These are phyloP conservation scores for Aspergillus oerlinghausenensis DNA, from an alignment of 2,329 filamentous ascomycete genomes.

Conservation along the genomic window DNA sequence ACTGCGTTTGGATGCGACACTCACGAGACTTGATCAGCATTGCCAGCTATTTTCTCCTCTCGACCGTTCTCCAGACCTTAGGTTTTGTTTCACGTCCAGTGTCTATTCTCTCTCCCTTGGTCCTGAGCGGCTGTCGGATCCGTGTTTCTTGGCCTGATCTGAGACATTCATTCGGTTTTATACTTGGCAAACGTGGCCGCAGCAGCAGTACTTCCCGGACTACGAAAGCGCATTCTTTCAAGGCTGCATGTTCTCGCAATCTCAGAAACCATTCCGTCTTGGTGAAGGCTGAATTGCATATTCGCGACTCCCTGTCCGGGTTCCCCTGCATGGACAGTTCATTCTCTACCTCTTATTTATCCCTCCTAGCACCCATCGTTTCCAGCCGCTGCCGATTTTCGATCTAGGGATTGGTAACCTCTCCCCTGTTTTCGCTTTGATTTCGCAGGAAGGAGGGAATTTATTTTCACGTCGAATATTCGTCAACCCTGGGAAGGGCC, in stretches of 20 bases:
- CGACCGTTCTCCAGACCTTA: neutral
- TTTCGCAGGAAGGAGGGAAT: neutral
- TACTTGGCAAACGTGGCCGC: slow-evolving; percentile 10
- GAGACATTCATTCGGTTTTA: neutral
- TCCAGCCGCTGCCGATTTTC: neutral
- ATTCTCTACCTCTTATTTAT: neutral
- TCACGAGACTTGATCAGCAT: neutral
- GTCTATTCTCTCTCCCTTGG: neutral
- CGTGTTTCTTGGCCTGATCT: neutral
- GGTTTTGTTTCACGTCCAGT: neutral
- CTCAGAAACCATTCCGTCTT: neutral
- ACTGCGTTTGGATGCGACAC: neutral
- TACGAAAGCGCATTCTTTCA: neutral
- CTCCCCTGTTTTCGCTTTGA: neutral
- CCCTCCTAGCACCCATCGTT: neutral
- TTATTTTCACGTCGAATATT: too few species aligned
- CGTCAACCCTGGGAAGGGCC: too few species aligned
- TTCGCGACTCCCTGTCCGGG: neutral
- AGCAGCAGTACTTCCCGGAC: slow-evolving; percentile 1
- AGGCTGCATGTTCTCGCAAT: neutral
- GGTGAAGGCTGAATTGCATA: slow-evolving; percentile 1
- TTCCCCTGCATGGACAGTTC: neutral
- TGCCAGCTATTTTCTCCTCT: neutral
- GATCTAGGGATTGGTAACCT: neutral
- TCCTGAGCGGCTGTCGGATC: neutral